Evolutionary conservation across 2,329 filamentous ascomycete species (phyloP).

Genomic region (Cladophialophora exuberans): DNA sequence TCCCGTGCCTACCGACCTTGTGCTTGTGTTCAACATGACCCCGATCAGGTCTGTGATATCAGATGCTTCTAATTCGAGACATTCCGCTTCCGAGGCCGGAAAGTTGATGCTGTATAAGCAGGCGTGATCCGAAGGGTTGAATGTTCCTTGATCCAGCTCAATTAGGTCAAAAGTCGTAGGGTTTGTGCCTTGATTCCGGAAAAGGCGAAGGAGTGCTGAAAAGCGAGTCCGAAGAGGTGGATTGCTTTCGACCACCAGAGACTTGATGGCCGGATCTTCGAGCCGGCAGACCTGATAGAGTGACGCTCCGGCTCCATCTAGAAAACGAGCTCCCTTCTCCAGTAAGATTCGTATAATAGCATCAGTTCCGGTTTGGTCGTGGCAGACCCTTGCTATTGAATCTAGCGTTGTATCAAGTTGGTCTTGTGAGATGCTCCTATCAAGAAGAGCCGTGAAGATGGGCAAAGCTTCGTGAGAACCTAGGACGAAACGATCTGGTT

Average conservation of each 20-base stretch:
- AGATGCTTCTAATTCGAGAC: neutral
- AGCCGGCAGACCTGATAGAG: slow-evolving; percentile 10
- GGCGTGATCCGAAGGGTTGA: neutral
- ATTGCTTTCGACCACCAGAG: neutral
- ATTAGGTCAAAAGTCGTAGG: neutral
- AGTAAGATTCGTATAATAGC: slow-evolving; percentile 1
- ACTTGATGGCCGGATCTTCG: neutral
- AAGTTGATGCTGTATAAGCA: slow-evolving; percentile 11
- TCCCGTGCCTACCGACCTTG: neutral
- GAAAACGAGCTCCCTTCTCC: slow-evolving; percentile 10
- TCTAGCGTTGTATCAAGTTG: neutral
- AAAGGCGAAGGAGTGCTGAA: slow-evolving; percentile 2
- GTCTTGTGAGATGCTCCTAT: neutral
- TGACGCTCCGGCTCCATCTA: slow-evolving; percentile 2
- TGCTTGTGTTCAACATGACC: slow-evolving; percentile 5
- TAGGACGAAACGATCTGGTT: neutral
- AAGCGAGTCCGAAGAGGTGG: slow-evolving; percentile 4
- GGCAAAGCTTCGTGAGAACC: neutral
- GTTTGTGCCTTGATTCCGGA: neutral
- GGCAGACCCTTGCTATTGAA: neutral
- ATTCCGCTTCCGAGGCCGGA: neutral
- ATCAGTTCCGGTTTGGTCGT: neutral
- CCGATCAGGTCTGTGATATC: slow-evolving; percentile 1
- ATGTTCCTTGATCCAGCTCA: neutral
- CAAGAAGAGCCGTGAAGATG: neutral